Conservation (phyloP, 495 filamentous ascomycete genomes). For the Neurospora sp. region DNA sequence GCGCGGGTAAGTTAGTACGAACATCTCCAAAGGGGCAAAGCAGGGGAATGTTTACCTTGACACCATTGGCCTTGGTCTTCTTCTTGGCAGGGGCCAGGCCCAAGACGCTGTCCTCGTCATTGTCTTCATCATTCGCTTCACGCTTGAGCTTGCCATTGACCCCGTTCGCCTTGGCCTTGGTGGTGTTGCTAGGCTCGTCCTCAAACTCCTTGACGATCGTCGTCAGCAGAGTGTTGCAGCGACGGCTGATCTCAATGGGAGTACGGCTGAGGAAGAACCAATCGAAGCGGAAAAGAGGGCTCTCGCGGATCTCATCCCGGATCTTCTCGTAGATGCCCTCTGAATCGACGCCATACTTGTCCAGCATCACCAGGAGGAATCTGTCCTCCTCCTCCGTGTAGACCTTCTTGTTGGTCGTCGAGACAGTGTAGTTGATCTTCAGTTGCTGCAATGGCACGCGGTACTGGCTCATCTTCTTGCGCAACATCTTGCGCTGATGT, state of each 20-base stretch:
- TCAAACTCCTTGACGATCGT: slow-evolving; percentile 94
- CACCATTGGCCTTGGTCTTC: slow-evolving; percentile 71
- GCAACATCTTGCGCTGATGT: slow-evolving; percentile 87
- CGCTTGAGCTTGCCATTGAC: slow-evolving; percentile 63
- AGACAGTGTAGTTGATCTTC: slow-evolving; percentile 97
- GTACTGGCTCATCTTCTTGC: slow-evolving; percentile 91
- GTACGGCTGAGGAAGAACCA: slow-evolving; percentile 98
- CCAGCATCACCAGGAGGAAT: slow-evolving; percentile 87
- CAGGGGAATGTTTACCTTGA: slow-evolving; percentile 41
- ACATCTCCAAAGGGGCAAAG: neutral
- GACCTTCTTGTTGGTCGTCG: slow-evolving; percentile 98
- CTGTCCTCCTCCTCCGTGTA: slow-evolving; percentile 98
- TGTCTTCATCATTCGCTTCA: slow-evolving; percentile 64
- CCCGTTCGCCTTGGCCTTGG: slow-evolving; percentile 48
- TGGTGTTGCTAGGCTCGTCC: slow-evolving; percentile 23
- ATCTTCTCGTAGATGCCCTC: slow-evolving; percentile 79
- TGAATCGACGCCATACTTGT: slow-evolving; percentile 79
- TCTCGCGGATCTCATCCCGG: slow-evolving; percentile 86
- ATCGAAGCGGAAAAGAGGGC: slow-evolving; percentile 92
- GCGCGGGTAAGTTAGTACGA: neutral
- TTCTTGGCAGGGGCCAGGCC: slow-evolving; percentile 78
- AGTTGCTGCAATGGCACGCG: slow-evolving; percentile 94
- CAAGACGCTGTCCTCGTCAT: slow-evolving; percentile 69
- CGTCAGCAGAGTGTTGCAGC: slow-evolving; percentile 88
- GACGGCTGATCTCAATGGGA: slow-evolving; percentile 79